Evolutionary conservation across 805 yeast species (phyloP).

Genomic region (Yueomyces sp.): DNA sequence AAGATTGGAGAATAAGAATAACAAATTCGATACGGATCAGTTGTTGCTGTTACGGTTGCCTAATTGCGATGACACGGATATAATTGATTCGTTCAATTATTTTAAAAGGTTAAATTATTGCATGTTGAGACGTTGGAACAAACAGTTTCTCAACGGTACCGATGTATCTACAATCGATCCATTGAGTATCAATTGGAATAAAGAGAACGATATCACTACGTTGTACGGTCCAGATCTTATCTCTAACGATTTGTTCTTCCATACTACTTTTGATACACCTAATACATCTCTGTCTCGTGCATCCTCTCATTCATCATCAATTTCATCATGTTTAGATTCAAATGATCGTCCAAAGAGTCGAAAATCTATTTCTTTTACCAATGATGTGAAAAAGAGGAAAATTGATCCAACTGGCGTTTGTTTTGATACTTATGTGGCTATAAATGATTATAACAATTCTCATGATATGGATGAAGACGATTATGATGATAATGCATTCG

Average conservation of each 20-base stretch:
- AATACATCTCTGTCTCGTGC: conserved; percentile 7
- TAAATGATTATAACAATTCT: conserved; percentile 10
- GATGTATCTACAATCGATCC: conserved; percentile 56
- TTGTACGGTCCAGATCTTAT: conserved; percentile 65
- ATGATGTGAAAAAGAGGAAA: conserved; percentile 15
- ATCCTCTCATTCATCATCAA: not conserved
- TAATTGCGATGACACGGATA: conserved; percentile 23
- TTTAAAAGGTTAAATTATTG: conserved; percentile 58
- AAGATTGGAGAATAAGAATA: conserved; percentile 9
- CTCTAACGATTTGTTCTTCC: conserved; percentile 6
- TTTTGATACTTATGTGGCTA: conserved; percentile 9
- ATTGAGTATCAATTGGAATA: conserved; percentile 80
- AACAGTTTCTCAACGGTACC: conserved; percentile 45
- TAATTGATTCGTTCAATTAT: conserved; percentile 19
- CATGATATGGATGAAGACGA: not conserved
- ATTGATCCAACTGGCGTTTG: conserved; percentile 12
- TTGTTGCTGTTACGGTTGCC: conserved; percentile 16
- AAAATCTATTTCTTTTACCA: conserved; percentile 13
- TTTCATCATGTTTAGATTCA: too few species aligned
- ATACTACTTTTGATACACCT: conserved; percentile 2
- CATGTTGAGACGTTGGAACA: conserved; percentile 93
- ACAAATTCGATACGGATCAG: not conserved
- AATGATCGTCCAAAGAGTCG: not conserved
- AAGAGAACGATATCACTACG: conserved; percentile 91
- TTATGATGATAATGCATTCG: conserved; percentile 1